Evolutionary conservation across 306 rosid genomes (phyloP).

Genomic region (Canavalia ensiformis): DNA sequence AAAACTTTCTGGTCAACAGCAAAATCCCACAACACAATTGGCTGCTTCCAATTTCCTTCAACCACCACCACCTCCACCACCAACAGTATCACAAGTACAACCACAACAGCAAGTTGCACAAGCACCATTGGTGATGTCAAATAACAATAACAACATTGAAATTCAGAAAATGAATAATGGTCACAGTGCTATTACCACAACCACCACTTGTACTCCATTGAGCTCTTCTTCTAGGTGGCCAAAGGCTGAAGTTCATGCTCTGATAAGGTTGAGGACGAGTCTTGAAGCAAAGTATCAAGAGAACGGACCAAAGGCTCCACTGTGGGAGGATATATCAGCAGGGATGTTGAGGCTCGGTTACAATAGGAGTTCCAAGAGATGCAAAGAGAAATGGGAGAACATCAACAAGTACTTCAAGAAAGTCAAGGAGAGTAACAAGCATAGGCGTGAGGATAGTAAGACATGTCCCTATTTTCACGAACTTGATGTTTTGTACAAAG

Average conservation of each 20-base stretch:
- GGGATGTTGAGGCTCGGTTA: constrained; percentile 82
- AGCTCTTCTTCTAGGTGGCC: constrained; percentile 61
- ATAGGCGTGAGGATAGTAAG: constrained; percentile 75
- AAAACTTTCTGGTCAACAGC: constrained; percentile 54
- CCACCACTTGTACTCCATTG: neutral
- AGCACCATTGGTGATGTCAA: neutral
- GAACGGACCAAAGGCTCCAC: constrained; percentile 78
- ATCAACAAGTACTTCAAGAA: constrained; percentile 96
- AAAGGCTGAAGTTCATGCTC: constrained; percentile 70
- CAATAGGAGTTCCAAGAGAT: constrained; percentile 77
- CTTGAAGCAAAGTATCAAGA: constrained; percentile 80
- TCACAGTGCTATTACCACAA: neutral
- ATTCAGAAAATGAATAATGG: constrained; percentile 43
- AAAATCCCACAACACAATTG: neutral
- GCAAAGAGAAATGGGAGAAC: constrained; percentile 99
- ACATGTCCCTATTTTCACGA: constrained; percentile 87
- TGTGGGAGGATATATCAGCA: constrained; percentile 91
- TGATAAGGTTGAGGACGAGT: constrained; percentile 68
- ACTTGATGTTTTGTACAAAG: constrained; percentile 78
- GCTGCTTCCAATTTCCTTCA: neutral
- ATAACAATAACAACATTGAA: constrained; percentile 25
- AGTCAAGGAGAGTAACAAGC: constrained; percentile 75
- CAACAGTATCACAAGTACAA: neutral
- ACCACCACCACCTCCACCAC: neutral
- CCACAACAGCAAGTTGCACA: neutral